Evolutionary conservation across 2,329 filamentous ascomycete species (phyloP), one percentile per base, ranked within the genome.

Genomic region (Aspergillus sergii): DNA sequence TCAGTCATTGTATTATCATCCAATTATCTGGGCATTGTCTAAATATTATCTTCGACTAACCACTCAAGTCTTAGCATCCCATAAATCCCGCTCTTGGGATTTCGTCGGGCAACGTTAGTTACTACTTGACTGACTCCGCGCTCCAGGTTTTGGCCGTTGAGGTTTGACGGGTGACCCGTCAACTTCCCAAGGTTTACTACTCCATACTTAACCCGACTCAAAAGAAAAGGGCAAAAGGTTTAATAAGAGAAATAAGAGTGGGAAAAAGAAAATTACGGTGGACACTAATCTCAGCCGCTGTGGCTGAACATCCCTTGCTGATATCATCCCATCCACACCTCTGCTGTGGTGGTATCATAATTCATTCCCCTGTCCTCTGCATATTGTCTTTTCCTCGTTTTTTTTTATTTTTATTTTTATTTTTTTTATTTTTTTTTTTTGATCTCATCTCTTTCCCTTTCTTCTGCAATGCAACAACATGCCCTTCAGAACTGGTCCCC

Each of bases 111-210:
- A 28, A 50, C 46, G 46, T 46, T 51, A 51, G 9, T 54, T 41
- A 36, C 39, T 21, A 57, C 54, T 32, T 54, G 39, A 39, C n/a
- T 36, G 23, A 48, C 34, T 41, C 54, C 58, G 32, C 61, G 61
- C 53, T 64, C 53, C 61, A 58, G 58, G 62, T 62, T 51, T 36
- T 32, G 50, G 21, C 34, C 28, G 45, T 57, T 62, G 53, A 26
- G 26, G n/a, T 55, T 54, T 48, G 57, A 63, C 34, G 61, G 45
- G 58, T 56, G 55, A 59, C 55, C 62, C 46, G 50, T 64, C 63
- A 60, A 46, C 46, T 59, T 56, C 26, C 60, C 55, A 58, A 28
- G 56, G 50, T 57, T 56, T 23, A 59, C 32, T 16, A 32, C 36
- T 41, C 36, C 36, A 41, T 41, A 19, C 36, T 46, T 23, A 11